phyloP scores from a whole-genome alignment of 2,329 filamentous ascomycete genomes.

The Arachnomyces sp. region DNA sequence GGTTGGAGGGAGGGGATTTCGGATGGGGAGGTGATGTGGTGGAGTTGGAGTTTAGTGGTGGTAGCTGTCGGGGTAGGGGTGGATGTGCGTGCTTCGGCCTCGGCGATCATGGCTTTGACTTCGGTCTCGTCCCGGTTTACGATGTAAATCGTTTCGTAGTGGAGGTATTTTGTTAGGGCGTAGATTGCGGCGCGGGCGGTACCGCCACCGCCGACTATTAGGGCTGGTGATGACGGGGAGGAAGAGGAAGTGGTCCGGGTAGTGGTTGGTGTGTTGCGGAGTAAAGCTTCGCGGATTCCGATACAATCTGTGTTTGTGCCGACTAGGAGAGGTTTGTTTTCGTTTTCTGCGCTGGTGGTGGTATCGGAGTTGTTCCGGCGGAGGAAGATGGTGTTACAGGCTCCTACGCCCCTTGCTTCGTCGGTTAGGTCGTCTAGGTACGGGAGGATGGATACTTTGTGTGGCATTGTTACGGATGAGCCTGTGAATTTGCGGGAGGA shows the following conservation, averaged over 20 bases:
- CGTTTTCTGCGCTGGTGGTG: too few relatives aligned
- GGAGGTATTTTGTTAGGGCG: conserved; percentile 62
- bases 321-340: too few relatives aligned
- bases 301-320: conserved; percentile 78
- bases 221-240: conserved; percentile 46
- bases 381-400: conserved; percentile 72
- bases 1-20: conserved; percentile 15
- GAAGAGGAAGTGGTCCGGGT: conserved; percentile 28
- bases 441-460: conserved; percentile 69
- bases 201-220: conserved; percentile 71
- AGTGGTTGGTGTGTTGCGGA: conserved; percentile 41
- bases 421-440: conserved; percentile 66
- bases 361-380: conserved; percentile 34
- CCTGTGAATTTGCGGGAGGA: conserved; percentile 44
- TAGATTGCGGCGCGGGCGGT: conserved; percentile 73
- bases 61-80: conserved; percentile 41
- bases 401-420: conserved; percentile 67
- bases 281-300: conserved; percentile 67
- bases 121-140: conserved; percentile 66
- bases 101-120: conserved; percentile 58
- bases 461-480: conserved; percentile 73
- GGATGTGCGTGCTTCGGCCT: conserved; percentile 47
- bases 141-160: conserved; percentile 62
- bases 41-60: conserved; percentile 51
- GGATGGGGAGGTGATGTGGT: not conserved